phyloP scores from a whole-genome alignment of 805 yeast genomes.

The Blastobotrys robertii region DNA sequence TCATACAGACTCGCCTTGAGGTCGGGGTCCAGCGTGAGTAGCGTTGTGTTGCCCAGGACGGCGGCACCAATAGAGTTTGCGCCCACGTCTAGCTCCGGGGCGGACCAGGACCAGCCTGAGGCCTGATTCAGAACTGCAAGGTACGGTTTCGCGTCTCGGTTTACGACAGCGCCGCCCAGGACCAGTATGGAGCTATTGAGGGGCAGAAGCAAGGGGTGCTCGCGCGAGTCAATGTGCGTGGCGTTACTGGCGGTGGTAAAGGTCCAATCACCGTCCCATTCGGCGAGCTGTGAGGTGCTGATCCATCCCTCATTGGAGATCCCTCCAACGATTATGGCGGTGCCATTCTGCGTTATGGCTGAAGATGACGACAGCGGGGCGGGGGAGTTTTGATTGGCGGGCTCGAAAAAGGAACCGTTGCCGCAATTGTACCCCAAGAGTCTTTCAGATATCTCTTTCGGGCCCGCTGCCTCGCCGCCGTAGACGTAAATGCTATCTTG shows the following conservation, averaged over 20 bases:
- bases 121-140: conserved; percentile 33
- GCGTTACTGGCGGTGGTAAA: conserved; percentile 31
- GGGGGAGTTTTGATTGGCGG: conserved; percentile 12
- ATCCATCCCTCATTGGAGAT: conserved; percentile 54
- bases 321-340: conserved; percentile 53
- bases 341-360: conserved; percentile 8
- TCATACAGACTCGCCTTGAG: conserved; percentile 7
- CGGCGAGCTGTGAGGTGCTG: conserved; percentile 60
- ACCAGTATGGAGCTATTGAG: conserved; percentile 41
- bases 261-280: conserved; percentile 67
- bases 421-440: conserved; percentile 18
- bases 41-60: neutral
- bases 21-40: conserved; percentile 3
- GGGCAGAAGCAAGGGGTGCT: conserved; percentile 45
- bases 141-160: conserved; percentile 34
- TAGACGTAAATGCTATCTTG: conserved; percentile 20
- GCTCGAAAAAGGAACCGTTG: conserved; percentile 10
- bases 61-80: conserved; percentile 2
- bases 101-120: conserved; percentile 37
- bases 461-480: conserved; percentile 22
- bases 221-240: conserved; percentile 42
- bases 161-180: conserved; percentile 48
- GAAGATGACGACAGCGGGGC: conserved; percentile 11
- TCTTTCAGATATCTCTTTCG: conserved; percentile 11
- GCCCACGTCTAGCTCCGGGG: conserved; percentile 13